Evolutionary conservation across 192 early-diverging fungal species (phyloP), one percentile per base, ranked within the genome.

Genomic region (Powellomyces hirtus): DNA sequence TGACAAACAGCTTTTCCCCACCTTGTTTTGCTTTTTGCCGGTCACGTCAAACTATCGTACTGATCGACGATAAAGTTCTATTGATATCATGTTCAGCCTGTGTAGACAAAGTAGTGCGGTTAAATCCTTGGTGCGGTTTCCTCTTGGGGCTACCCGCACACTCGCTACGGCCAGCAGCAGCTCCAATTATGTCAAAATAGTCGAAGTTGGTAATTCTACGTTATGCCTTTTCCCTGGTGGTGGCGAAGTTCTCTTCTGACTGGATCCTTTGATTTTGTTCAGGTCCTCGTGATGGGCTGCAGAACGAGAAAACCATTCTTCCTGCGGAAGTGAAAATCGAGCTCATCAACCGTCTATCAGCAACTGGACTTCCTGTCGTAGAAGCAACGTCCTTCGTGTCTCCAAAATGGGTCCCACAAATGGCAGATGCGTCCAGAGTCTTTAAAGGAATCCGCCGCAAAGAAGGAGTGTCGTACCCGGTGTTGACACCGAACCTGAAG

Each of bases 391-490:
- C 92, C 59, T 97, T 98, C 79, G 96, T 98, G 27, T 93, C 90
- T 5, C 94, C 94, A 7, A 96, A 97, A 76, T 95, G 92, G 92
- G 94, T 98, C 1, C 96, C 96, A 36, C 84, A 95, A 79, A 94
- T 98, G 93, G 90, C 84, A 51, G 96, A 98, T 71, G 89, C 88
- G 13, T 64, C 75, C 11, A 68, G 89, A 50, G 91, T 98, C 2
- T 83, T 95, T 59, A 80, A 79, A 7, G 75, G 75, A 2, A 94
- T 98, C 42, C 62, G 57, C 4, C 78, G 84, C 27, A 63, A 76
- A 14, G 74, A 84, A 1, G 81, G 81, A n/a, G 89, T 95, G 22
- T 81, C 78, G 18, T 97, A 96, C 63, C 91, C 94, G 18, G 95
- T 95, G 20, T 83, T 98, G 51, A 88, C 89, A 14, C 96, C 96